Percentiles rank a stretch among this genome's conserved stretches.
phyloP scores from a whole-genome alignment of 2,329 filamentous ascomycete species.

The Hypoxylon rubiginosum region DNA sequence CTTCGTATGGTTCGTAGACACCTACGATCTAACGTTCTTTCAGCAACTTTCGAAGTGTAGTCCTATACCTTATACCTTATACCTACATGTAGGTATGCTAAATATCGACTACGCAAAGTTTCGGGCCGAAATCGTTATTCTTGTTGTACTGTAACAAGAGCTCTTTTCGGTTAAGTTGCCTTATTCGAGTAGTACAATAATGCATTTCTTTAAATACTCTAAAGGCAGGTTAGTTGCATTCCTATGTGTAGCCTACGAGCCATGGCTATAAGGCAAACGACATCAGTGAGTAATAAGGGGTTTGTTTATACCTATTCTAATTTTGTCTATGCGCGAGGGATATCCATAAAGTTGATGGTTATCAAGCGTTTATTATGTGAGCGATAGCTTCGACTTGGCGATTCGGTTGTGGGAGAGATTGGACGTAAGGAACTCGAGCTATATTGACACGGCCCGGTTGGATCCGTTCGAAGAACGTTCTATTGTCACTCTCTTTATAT shows the following conservation, averaged over 20 bases:
- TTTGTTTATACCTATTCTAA: too few relatives aligned
- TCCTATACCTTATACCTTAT: too few relatives aligned
- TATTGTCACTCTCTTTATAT: neutral
- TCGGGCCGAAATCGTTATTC: conserved; percentile 6
- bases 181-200: neutral
- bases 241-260: neutral
- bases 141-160: conserved; percentile 13
- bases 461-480: neutral
- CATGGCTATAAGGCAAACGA: too few relatives aligned
- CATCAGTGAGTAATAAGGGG: too few relatives aligned
- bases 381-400: neutral
- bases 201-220: neutral
- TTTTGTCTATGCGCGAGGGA: too few relatives aligned
- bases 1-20: neutral
- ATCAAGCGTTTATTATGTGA: neutral
- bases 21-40: neutral
- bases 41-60: neutral
- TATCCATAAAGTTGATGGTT: neutral
- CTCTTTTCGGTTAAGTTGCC: neutral
- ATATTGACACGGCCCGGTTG: neutral
- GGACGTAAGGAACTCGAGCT: neutral
- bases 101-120: conserved; percentile 12
- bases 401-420: neutral
- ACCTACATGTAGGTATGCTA: too few relatives aligned
- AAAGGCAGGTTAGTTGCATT: neutral